phyloP scores from a whole-genome alignment of 768 basidiomycete genomes.

The Russula ochroleuca region DNA sequence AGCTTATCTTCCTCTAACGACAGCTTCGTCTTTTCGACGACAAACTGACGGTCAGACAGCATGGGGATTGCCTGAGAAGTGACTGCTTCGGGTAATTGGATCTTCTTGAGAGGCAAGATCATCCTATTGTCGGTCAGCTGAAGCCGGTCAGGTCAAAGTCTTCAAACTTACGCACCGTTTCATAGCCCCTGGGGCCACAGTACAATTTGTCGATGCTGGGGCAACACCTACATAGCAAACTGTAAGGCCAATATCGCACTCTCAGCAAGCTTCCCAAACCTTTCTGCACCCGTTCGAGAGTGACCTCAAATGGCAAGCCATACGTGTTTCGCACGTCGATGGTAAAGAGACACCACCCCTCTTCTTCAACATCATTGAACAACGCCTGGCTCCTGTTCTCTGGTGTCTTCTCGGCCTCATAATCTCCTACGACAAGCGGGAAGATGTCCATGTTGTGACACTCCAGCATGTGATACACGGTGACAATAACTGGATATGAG shows the following conservation, averaged over 20 bases:
- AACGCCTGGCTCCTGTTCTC: slow-evolving; percentile 32
- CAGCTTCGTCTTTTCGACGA: slow-evolving; percentile 70
- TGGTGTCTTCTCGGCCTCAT: slow-evolving; percentile 20
- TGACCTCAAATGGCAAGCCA: slow-evolving; percentile 86
- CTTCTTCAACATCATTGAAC: slow-evolving; percentile 45
- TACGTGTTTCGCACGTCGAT: slow-evolving; percentile 92
- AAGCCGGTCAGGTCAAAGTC: neutral
- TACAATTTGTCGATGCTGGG: slow-evolving; percentile 43
- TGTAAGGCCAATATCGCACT: neutral
- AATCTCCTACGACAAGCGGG: slow-evolving; percentile 46
- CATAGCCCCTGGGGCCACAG: slow-evolving; percentile 86
- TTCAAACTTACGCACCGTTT: slow-evolving; percentile 51
- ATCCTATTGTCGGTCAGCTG: slow-evolving; percentile 41
- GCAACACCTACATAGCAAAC: slow-evolving; percentile 37
- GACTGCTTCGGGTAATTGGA: slow-evolving; percentile 54
- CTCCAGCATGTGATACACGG: slow-evolving; percentile 94
- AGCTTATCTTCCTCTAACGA: slow-evolving; percentile 53
- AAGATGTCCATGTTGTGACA: slow-evolving; percentile 79
- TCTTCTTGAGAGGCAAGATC: slow-evolving; percentile 67
- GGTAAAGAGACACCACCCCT: slow-evolving; percentile 81
- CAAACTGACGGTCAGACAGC: slow-evolving; percentile 84
- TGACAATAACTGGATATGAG: slow-evolving; percentile 83
- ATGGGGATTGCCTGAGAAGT: slow-evolving; percentile 73
- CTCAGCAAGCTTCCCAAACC: slow-evolving; percentile 37
- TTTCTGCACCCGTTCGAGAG: slow-evolving; percentile 61